These are phyloP conservation scores for Wakefieldia striispora DNA, from an alignment of 768 basidiomycete genomes.

Conservation along the genomic window DNA sequence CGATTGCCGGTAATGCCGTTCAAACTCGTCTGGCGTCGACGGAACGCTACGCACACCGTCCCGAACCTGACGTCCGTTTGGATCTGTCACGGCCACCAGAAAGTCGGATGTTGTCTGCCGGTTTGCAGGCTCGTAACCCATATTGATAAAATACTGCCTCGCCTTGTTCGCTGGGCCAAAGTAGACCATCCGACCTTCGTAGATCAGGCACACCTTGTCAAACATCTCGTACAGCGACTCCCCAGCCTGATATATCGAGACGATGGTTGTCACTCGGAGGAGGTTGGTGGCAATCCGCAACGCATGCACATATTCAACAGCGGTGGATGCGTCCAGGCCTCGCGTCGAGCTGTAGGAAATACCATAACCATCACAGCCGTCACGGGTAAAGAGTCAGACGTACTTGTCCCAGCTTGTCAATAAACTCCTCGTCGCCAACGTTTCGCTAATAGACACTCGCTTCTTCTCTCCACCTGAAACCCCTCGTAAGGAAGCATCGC, in stretches of 20 bases:
- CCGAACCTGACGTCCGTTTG: conserved; percentile 54
- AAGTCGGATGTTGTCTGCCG: conserved; percentile 66
- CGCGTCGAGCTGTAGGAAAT: conserved; percentile 53
- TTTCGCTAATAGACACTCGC: conserved; percentile 76
- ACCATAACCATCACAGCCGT: conserved; percentile 46
- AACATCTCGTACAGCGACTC: conserved; percentile 65
- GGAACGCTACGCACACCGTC: conserved; percentile 25
- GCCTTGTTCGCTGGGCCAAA: conserved; percentile 56
- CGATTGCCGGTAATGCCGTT: conserved; percentile 44
- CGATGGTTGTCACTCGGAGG: conserved; percentile 55
- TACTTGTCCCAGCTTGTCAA: conserved; percentile 78
- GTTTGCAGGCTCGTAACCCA: conserved; percentile 54
- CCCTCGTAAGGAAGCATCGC: conserved; percentile 74
- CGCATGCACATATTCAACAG: conserved; percentile 70
- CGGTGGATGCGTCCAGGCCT: conserved; percentile 67
- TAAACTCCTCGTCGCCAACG: conserved; percentile 65
- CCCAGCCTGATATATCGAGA: conserved; percentile 84
- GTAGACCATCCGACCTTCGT: conserved; percentile 58
- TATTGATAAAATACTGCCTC: conserved; percentile 54
- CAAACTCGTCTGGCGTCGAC: conserved; percentile 58
- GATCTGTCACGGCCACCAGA: conserved; percentile 60
- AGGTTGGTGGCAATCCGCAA: conserved; percentile 67
- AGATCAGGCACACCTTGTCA: conserved; percentile 67
- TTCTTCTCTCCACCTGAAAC: conserved; percentile 81
- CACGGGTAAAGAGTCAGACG: conserved; percentile 25